Evolutionary conservation across 164 flowering plant genomes (phyloP), one percentile per base, ranked within the genome.

Genomic region (Sedum album): DNA sequence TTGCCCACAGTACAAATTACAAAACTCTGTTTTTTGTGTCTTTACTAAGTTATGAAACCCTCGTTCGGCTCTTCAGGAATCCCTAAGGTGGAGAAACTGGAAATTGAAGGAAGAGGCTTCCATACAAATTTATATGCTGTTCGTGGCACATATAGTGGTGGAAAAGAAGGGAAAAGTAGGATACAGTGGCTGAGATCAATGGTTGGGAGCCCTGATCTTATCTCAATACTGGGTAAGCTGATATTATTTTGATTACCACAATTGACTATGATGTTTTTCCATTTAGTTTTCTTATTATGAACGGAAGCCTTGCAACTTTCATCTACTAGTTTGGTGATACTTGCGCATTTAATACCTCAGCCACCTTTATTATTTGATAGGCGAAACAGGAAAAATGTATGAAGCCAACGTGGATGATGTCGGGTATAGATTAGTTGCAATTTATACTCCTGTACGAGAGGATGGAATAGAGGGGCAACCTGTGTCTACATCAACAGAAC

Each of bases 201-300:
- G 97, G 96, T 90, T 73, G 99, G 97, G 74, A 95, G 99, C 73
- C 99, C 99, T 70, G 97, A 95, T 81, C 91, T 92, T 63, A 92
- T 95, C 75, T 85, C 97, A 31, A 87, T 95, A 71, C 94, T 86
- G 66, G 97, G 97, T 90, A 82, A 67, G 68, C 49, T 49, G 31
- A 30, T 33, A 4, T 6, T 6, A 51, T 46, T 46, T 46, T 46
- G 57, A 6, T 51, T 51, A 21, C 6, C 57, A 51, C 6, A 10
- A 5, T 51, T 21, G 57, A 17, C 51, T 46, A 46, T 46, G 51
- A 15, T 15, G 1, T 51, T 51, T 51, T 17, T 18, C 21, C 1
- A 6, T 38, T 38, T 38, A 10, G 41, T 38, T 38, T 41, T 41
- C 46, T 9, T 41, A 7, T 2, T 41, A 41, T 41, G 11, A 2